A percentile compares a stretch with the other conserved stretches of the same genome.
Conservation (phyloP, 768 basidiomycete genomes). For the Porphyrellus cyaneotinctus region DNA sequence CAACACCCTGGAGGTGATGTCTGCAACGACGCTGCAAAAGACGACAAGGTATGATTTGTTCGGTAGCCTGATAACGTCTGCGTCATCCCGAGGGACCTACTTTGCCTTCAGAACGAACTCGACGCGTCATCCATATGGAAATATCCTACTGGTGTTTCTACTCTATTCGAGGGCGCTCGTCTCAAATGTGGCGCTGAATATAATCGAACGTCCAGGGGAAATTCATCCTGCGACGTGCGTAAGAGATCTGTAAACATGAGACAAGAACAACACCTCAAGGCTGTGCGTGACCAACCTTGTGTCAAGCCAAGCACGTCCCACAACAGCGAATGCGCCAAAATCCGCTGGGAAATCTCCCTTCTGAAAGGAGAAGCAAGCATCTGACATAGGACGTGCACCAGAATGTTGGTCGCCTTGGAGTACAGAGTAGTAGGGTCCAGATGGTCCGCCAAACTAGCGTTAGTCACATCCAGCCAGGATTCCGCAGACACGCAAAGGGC, state of each 20-base stretch:
- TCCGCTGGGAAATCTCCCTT: slow-evolving; percentile 18
- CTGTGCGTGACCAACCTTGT: neutral
- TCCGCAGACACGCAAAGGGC: slow-evolving; percentile 55
- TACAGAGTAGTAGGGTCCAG: slow-evolving; percentile 48
- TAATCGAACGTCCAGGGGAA: slow-evolving; percentile 37
- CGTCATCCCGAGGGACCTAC: slow-evolving; percentile 34
- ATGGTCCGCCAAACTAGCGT: slow-evolving; percentile 35
- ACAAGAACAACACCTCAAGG: neutral
- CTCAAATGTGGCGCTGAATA: slow-evolving; percentile 38
- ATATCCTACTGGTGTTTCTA: slow-evolving; percentile 33
- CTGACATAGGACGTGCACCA: slow-evolving; percentile 43
- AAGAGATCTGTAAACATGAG: slow-evolving; percentile 32
- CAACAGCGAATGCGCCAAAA: slow-evolving; percentile 19
- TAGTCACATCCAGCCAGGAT: slow-evolving; percentile 51
- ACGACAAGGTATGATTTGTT: slow-evolving; percentile 40
- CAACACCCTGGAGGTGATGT: slow-evolving; percentile 41
- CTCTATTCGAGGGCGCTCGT: slow-evolving; percentile 28
- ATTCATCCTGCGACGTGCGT: slow-evolving; percentile 32
- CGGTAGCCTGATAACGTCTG: slow-evolving; percentile 36
- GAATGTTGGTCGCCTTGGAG: slow-evolving; percentile 41
- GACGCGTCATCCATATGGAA: neutral
- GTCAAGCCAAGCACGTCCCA: slow-evolving; percentile 19
- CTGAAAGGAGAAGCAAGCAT: slow-evolving; percentile 21
- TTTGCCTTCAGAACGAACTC: slow-evolving; percentile 12
- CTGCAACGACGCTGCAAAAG: slow-evolving; percentile 45